phyloP scores from a whole-genome alignment of 2,329 filamentous ascomycete species.

The Fusarium siculi region DNA sequence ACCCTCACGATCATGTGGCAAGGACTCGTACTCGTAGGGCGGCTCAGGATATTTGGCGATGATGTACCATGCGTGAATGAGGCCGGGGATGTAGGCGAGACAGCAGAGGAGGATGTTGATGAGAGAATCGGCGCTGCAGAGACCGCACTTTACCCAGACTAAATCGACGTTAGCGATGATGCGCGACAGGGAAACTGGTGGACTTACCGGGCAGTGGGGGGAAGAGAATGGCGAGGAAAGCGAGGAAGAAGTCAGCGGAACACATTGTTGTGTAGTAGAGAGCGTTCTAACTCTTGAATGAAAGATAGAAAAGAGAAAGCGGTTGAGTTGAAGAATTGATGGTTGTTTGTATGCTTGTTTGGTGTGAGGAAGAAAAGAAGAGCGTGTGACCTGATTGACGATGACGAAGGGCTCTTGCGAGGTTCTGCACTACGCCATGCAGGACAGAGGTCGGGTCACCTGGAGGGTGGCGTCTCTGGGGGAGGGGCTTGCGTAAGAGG shows the following conservation, averaged over 20 bases:
- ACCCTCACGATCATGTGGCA: conserved; percentile 66
- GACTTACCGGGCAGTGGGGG: conserved; percentile 71
- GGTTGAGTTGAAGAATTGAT: conserved; percentile 6
- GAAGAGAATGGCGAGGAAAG: conserved; percentile 71
- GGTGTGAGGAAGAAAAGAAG: conserved; percentile 13
- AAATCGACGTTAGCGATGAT: conserved; percentile 25
- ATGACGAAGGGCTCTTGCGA: conserved; percentile 35
- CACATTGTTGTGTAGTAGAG: conserved; percentile 58
- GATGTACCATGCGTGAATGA: conserved; percentile 98
- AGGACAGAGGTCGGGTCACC: conserved; percentile 25
- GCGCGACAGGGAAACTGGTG: conserved; percentile 1
- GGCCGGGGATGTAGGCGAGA: conserved; percentile 83
- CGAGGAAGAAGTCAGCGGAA: conserved; percentile 70
- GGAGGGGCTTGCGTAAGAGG: conserved; percentile 41
- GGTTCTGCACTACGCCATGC: conserved; percentile 10
- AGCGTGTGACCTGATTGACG: conserved; percentile 24
- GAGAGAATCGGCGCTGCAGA: conserved; percentile 91
- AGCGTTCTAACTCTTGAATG: not conserved
- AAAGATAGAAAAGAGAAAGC: not conserved
- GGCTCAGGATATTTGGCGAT: conserved; percentile 88
- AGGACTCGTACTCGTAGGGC: conserved; percentile 74
- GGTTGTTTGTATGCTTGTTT: conserved; percentile 10
- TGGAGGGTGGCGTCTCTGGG: conserved; percentile 31
- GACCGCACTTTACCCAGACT: conserved; percentile 97
- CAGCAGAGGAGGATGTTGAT: conserved; percentile 94